Base-by-base conservation (phyloP, 2,329 filamentous ascomycete species). In the Ascochyta lentis region DNA sequence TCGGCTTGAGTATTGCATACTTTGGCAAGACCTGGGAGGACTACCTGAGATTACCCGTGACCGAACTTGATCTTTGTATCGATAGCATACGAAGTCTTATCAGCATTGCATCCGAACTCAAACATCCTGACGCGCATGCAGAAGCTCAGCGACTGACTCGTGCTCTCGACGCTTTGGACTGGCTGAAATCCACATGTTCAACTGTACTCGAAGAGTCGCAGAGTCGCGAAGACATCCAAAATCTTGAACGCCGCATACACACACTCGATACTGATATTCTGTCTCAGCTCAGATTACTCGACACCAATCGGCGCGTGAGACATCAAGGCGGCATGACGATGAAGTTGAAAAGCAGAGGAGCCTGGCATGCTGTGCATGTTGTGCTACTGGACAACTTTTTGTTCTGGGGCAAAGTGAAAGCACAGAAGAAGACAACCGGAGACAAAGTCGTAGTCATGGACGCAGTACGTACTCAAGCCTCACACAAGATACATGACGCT, bases 341-440 rank as follows among this genome's bases (percentile, higher is more conserved):
- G 54, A 72, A 68, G 49, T 27, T 65, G 12, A 68, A 68, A n/a
- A 61, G 66, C n/a, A 61, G 65, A 33, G 71, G 71, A 3, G 29
- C 60, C n/a, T 74, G 71, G 71, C 51, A 59, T n/a, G 39, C 66
- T 29, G 61, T 73, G 1, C 66, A 73, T 26, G 67, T 57, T 16
- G 52, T 72, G 6, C 54, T 73, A 19, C 56, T 74, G 1, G 69
- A 74, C 26, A 69, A 73, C 41, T 68, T 57, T 42, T 48, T 73
- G 12, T 50, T 73, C 9, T 73, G 70, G 71, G 71, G 68, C 4
- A 69, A 64, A 26, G 37, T 64, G 7, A 72, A 71, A 29, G 31
- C 60, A 15, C 61, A 59, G 12, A 66, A 67, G 54, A 65, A 59
- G 23, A 56, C 26, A 0, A 12, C 13, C 1, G 39, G 52, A 1